Percentiles rank a stretch among this genome's conserved stretches.
These are phyloP conservation scores for Leccinum glutinopallens DNA, from an alignment of 1,284 basidiomycete genomes.

Conservation along the genomic window DNA sequence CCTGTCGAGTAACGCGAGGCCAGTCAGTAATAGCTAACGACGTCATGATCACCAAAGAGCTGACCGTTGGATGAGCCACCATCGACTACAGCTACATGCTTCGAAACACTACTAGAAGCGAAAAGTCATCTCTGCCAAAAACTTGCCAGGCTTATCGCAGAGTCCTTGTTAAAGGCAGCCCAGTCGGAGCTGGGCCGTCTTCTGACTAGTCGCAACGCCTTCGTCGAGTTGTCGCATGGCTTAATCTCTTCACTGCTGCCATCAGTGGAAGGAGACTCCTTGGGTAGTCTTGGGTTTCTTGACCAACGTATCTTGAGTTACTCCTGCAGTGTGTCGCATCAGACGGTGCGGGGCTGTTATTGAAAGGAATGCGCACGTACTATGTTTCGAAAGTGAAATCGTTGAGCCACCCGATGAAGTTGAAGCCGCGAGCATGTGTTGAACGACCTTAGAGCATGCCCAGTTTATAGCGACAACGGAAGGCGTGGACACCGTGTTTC, in stretches of 20 bases:
- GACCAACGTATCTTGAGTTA: conserved; percentile 3
- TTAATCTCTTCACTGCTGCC: too few relatives aligned
- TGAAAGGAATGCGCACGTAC: conserved; percentile 10
- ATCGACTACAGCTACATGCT: conserved; percentile 3
- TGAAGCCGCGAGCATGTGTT: not conserved
- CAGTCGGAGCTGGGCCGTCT: conserved; percentile 8
- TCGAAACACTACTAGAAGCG: conserved; percentile 1
- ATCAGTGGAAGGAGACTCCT: too few relatives aligned
- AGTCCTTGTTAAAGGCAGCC: conserved; percentile 5
- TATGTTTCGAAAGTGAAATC: not conserved
- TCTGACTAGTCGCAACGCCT: conserved; percentile 7
- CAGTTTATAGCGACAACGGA: not conserved
- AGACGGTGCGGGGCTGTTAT: not conserved
- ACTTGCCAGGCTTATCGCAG: conserved; percentile 11
- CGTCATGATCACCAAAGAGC: not conserved
- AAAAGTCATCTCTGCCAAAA: conserved; percentile 13
- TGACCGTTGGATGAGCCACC: conserved; percentile 15
- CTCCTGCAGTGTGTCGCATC: conserved; percentile 3
- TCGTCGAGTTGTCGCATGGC: too few relatives aligned
- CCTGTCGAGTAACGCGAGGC: conserved; percentile 12
- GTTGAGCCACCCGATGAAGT: conserved; percentile 1
- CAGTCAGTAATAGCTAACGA: conserved; percentile 13
- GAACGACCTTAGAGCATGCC: not conserved
- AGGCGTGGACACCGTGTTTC: not conserved
- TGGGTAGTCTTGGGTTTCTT: not conserved